Conservation (phyloP, 225 moss, liverwort and hornwort species). For the Polytrichum commune region DNA sequence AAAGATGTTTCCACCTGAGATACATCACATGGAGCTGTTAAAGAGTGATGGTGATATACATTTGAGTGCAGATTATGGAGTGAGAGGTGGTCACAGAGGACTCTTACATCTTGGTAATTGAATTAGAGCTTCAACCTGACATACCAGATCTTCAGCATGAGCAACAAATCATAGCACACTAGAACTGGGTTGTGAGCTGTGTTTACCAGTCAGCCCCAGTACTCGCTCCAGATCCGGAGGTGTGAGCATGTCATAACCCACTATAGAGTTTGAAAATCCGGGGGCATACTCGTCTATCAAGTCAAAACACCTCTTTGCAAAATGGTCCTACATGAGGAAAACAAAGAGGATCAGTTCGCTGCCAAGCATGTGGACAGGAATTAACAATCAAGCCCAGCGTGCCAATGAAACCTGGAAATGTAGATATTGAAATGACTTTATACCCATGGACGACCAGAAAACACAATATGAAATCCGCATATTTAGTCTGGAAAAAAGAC, state of each 20-base stretch:
- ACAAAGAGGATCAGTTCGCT: neutral
- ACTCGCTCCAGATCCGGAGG: constrained; percentile 88
- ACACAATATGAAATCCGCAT: too few species aligned
- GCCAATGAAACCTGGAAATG: constrained; percentile 5
- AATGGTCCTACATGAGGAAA: constrained; percentile 44
- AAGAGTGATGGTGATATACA: neutral
- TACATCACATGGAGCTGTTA: constrained; percentile 1
- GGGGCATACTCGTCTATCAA: constrained; percentile 90
- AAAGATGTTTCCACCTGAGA: constrained; percentile 80
- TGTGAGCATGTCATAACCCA: constrained; percentile 90
- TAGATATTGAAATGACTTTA: too few species aligned
- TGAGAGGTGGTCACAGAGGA: too few species aligned
- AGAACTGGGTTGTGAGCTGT: neutral
- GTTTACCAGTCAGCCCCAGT: constrained; percentile 74
- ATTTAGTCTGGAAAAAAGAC: neutral
- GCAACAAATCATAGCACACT: neutral
- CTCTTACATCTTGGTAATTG: too few species aligned
- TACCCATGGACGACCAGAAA: too few species aligned
- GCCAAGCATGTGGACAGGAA: neutral
- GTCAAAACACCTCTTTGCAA: constrained; percentile 74
- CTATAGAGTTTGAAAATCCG: constrained; percentile 69
- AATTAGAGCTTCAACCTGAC: too few species aligned
- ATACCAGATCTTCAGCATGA: too few species aligned
- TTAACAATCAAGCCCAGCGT: neutral
- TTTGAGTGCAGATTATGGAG: neutral